phyloP scores from a whole-genome alignment of 1,284 basidiomycete genomes.

The Thelephora terrestris region DNA sequence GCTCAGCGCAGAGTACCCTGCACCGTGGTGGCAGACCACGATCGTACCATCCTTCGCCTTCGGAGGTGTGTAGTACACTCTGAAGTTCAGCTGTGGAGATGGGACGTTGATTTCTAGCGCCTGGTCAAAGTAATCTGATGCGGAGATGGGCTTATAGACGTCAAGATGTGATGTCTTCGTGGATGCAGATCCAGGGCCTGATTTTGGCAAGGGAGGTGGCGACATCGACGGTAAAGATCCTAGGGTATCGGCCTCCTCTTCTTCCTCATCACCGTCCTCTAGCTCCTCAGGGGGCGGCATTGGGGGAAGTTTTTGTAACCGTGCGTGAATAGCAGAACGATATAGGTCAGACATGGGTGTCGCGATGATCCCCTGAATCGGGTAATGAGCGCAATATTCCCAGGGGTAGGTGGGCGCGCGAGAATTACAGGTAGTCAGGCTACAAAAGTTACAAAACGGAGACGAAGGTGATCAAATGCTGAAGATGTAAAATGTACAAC shows the following conservation, averaged over 20 bases:
- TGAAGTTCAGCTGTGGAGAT: slow-evolving; percentile 48
- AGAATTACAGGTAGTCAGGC: too few relatives aligned
- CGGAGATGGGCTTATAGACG: slow-evolving; percentile 64
- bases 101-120: slow-evolving; percentile 67
- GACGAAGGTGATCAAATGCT: too few relatives aligned
- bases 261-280: slow-evolving; percentile 47
- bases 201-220: slow-evolving; percentile 31
- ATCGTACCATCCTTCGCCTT: slow-evolving; percentile 43
- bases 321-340: slow-evolving; percentile 58
- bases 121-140: slow-evolving; percentile 62
- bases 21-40: slow-evolving; percentile 91
- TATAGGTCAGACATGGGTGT: slow-evolving; percentile 54
- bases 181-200: slow-evolving; percentile 11
- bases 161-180: slow-evolving; percentile 37
- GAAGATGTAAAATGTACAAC: too few relatives aligned
- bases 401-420: too few relatives aligned
- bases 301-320: slow-evolving; percentile 55
- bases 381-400: too few relatives aligned
- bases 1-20: slow-evolving; percentile 81
- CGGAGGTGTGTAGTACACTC: slow-evolving; percentile 70
- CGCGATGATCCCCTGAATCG: too few relatives aligned
- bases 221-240: slow-evolving; percentile 49
- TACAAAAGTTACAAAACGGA: too few relatives aligned
- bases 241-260: slow-evolving; percentile 54
- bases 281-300: slow-evolving; percentile 33